phyloP scores from a whole-genome alignment of 805 yeast genomes.

The Myxozyma kluyveri region DNA sequence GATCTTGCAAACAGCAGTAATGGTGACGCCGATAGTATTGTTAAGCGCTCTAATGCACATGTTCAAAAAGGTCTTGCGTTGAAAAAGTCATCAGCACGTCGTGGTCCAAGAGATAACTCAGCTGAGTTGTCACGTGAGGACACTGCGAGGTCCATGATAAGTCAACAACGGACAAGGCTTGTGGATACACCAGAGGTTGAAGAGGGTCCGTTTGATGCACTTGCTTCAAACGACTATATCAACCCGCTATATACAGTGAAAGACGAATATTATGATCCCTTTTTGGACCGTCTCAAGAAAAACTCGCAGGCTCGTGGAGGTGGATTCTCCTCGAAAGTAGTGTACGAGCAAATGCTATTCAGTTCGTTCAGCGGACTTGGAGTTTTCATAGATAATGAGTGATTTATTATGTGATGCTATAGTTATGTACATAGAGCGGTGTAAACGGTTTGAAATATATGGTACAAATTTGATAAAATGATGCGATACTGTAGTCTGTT shows the following conservation, averaged over 20 bases:
- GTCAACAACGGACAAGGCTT: constrained; percentile 1
- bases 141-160: constrained; percentile 18
- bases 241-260: constrained; percentile 51
- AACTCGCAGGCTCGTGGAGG: constrained; percentile 75
- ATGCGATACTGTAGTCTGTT: neutral
- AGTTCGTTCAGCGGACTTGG: constrained; percentile 90
- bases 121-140: constrained; percentile 32
- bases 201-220: constrained; percentile 82
- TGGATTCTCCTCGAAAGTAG: constrained; percentile 72
- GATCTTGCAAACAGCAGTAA: constrained; percentile 33
- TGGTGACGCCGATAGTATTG: constrained; percentile 24
- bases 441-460: neutral
- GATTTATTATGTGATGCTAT: neutral
- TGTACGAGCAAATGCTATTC: constrained; percentile 71
- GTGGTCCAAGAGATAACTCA: constrained; percentile 42
- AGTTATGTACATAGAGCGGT: neutral
- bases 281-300: constrained; percentile 48
- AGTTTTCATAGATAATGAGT: constrained; percentile 58
- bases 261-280: constrained; percentile 59
- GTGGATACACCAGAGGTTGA: constrained; percentile 35
- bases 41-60: constrained; percentile 14
- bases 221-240: constrained; percentile 78
- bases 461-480: neutral
- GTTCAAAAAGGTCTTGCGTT: constrained; percentile 47
- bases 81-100: constrained; percentile 63